Conservation (phyloP, 345 rosid species). For the Eucalyptus sp. region DNA sequence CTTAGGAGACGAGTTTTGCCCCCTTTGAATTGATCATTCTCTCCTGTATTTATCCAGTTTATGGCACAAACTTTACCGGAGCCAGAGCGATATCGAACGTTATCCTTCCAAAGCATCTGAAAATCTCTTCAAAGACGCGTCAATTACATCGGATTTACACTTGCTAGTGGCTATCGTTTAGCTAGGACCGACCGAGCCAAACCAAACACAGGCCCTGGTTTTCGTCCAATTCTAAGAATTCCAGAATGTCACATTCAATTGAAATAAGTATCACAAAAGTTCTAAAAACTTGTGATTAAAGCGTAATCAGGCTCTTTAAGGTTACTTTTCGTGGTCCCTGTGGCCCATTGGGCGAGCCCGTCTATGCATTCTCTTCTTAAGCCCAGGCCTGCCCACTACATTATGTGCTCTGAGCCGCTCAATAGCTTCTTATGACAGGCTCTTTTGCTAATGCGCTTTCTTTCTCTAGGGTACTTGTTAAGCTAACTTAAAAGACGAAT, state of each 20-base stretch:
- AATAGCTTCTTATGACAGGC: not conserved
- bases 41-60: not conserved
- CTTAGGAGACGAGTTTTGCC: not conserved
- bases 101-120: not conserved
- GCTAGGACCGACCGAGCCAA: not conserved
- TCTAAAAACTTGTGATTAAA: not conserved
- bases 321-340: not conserved
- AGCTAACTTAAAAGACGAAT: not conserved
- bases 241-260: not conserved
- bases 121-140: not conserved
- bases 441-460: not conserved
- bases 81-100: not conserved
- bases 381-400: not conserved
- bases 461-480: not conserved
- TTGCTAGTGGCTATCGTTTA: not conserved
- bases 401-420: not conserved
- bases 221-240: not conserved
- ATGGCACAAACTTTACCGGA: not conserved
- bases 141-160: not conserved
- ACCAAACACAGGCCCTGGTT: not conserved
- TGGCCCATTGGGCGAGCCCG: not conserved
- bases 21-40: not conserved
- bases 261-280: not conserved
- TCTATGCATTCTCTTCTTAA: not conserved
- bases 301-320: not conserved